These are phyloP conservation scores for Podospora pseudoanserina DNA, from an alignment of 495 filamentous ascomycete genomes.

Conservation along the genomic window DNA sequence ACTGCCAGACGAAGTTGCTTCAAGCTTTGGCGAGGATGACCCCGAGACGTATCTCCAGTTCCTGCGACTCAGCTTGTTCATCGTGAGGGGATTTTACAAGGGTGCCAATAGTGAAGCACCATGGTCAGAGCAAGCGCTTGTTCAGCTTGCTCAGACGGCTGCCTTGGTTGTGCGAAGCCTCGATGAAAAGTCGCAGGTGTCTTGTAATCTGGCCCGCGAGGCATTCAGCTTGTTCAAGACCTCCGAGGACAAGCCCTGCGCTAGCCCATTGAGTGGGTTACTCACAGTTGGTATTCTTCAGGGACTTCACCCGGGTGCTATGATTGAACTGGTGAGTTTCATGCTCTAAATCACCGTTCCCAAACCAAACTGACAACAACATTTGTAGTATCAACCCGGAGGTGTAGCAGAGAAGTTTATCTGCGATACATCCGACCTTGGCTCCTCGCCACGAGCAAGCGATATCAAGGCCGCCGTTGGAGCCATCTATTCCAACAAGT, in stretches of 20 bases:
- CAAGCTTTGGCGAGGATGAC: constrained; percentile 14
- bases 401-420: constrained; percentile 28
- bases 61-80: constrained; percentile 25
- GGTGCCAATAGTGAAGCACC: constrained; percentile 14
- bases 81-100: constrained; percentile 25
- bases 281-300: constrained; percentile 44
- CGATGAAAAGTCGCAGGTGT: constrained; percentile 26
- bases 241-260: background rate
- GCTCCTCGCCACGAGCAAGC: constrained; percentile 11
- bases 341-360: background rate
- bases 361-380: constrained; percentile 12
- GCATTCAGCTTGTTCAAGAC: constrained; percentile 36
- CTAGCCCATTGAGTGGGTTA: constrained; percentile 11
- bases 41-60: constrained; percentile 29
- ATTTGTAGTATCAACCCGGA: constrained; percentile 24
- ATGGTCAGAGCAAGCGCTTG: constrained; percentile 27
- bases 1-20: background rate
- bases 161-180: constrained; percentile 28
- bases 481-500: constrained; percentile 36
- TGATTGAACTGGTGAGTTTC: constrained; percentile 36
- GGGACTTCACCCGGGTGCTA: constrained; percentile 39
- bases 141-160: constrained; percentile 31
- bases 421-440: constrained; percentile 21
- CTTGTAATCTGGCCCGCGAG: constrained; percentile 27
- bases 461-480: constrained; percentile 31